Evolutionary conservation across 495 filamentous ascomycete species (phyloP).

Genomic region (Neurospora cerealis): DNA sequence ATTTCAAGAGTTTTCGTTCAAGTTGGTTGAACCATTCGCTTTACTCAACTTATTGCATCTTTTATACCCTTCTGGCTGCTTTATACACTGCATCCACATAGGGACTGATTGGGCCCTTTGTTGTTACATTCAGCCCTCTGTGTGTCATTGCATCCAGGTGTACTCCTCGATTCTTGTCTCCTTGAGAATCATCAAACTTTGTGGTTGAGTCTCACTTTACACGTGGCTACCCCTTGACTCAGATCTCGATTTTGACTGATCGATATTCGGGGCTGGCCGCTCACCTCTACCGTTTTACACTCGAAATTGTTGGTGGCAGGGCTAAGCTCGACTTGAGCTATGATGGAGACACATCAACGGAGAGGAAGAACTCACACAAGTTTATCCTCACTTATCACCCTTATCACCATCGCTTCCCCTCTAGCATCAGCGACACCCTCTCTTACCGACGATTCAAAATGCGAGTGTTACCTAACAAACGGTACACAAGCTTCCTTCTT

Average conservation of each 20-base stretch:
- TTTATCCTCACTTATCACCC: conserved; percentile 12
- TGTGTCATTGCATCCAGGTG: background rate
- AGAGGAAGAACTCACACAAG: conserved; percentile 4
- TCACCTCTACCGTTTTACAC: background rate
- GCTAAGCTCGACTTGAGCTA: background rate
- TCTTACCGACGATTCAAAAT: conserved; percentile 24
- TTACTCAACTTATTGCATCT: background rate
- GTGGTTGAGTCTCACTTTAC: background rate
- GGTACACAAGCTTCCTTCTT: conserved; percentile 44
- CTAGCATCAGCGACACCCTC: conserved; percentile 7
- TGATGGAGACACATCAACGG: conserved; percentile 1
- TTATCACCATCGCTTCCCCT: conserved; percentile 9
- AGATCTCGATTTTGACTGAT: background rate
- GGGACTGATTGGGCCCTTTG: background rate
- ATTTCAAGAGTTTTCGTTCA: background rate
- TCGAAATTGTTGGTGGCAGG: background rate
- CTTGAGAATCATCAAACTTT: background rate
- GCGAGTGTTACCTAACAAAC: conserved; percentile 41
- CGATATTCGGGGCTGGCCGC: background rate
- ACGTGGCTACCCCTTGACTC: conserved; percentile 1
- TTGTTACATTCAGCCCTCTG: background rate
- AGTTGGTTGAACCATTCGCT: background rate
- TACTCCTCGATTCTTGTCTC: background rate
- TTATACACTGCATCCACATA: background rate
- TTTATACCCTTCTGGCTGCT: background rate